A percentile compares a stretch with the other conserved stretches of the same genome.
These are phyloP conservation scores for Fusarium pilosicola DNA, from an alignment of 2,329 filamentous ascomycete species.

Conservation along the genomic window DNA sequence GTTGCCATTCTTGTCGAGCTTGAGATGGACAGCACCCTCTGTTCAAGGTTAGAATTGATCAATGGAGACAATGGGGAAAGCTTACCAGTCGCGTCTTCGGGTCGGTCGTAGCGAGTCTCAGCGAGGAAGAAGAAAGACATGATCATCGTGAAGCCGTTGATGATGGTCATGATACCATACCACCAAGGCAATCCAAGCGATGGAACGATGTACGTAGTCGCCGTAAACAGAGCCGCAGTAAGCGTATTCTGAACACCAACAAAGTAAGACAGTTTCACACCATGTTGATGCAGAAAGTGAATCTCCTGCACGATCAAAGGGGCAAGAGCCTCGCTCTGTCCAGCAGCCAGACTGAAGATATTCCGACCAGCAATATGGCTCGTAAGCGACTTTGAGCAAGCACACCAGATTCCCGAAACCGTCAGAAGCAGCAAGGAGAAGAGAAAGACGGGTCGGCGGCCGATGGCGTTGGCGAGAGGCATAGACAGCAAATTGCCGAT, in stretches of 20 bases:
- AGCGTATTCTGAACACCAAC: not conserved
- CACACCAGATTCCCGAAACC: constrained; percentile 1
- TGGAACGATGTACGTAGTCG: constrained; percentile 3
- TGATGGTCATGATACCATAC: constrained; percentile 15
- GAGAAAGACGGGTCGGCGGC: constrained; percentile 1
- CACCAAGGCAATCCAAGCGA: not conserved
- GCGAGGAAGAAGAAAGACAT: constrained; percentile 1
- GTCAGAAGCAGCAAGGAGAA: not conserved
- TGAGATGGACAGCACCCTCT: not conserved
- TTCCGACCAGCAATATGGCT: not conserved
- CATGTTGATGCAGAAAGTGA: constrained; percentile 4
- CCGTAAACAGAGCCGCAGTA: not conserved
- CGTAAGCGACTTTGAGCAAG: constrained; percentile 1
- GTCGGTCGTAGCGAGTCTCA: constrained; percentile 4
- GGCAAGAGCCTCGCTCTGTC: constrained; percentile 5
- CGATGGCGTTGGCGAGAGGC: not conserved
- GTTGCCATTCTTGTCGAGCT: not conserved
- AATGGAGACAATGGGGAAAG: rapidly evolving
- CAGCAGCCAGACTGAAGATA: constrained; percentile 2
- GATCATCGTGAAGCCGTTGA: not conserved
- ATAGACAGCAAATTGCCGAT: constrained; percentile 3
- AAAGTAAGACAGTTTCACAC: not conserved
- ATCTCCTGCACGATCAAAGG: constrained; percentile 8
- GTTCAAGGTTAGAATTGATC: rapidly evolving
- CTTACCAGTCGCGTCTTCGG: constrained; percentile 6